These are phyloP conservation scores for Kodamaea laetipori DNA, from an alignment of 805 yeast genomes.

Conservation along the genomic window DNA sequence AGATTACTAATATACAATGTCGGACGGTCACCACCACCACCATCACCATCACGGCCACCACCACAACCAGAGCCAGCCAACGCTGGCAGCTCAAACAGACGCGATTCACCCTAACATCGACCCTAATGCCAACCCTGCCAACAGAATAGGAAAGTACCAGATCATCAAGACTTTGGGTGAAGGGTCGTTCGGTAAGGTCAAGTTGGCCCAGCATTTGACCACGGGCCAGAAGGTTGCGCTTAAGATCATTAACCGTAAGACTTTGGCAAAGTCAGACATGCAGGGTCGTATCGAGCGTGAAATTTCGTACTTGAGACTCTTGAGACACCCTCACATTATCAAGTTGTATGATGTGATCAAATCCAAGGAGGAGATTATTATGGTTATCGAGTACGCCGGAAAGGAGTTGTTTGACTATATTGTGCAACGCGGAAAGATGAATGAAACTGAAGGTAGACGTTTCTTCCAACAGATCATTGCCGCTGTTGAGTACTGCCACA, in stretches of 20 bases:
- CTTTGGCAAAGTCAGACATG: conserved; percentile 34
- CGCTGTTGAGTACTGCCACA: conserved; percentile 34
- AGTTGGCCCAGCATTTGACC: conserved; percentile 31
- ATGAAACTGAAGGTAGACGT: conserved; percentile 33
- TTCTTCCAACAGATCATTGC: conserved; percentile 35
- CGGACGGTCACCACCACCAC: conserved; percentile 22
- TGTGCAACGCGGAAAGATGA: conserved; percentile 32
- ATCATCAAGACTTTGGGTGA: conserved; percentile 32
- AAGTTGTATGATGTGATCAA: conserved; percentile 34
- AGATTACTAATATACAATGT: conserved; percentile 3
- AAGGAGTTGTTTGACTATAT: conserved; percentile 33
- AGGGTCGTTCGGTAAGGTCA: conserved; percentile 36
- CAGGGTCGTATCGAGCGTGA: conserved; percentile 33
- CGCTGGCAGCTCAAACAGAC: conserved; percentile 1
- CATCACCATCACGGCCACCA: conserved; percentile 25
- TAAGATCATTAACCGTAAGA: conserved; percentile 32
- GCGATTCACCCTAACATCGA: conserved; percentile 8
- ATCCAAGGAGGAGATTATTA: conserved; percentile 32
- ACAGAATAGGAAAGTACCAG: conserved; percentile 69
- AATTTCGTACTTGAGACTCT: conserved; percentile 30
- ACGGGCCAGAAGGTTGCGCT: conserved; percentile 34
- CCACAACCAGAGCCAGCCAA: conserved; percentile 10
- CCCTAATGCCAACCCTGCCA: conserved; percentile 33
- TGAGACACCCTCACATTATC: conserved; percentile 35
- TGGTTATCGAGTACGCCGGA: conserved; percentile 35